phyloP scores from a whole-genome alignment of 1,284 basidiomycete genomes.

The Exobasidium rhododendri region DNA sequence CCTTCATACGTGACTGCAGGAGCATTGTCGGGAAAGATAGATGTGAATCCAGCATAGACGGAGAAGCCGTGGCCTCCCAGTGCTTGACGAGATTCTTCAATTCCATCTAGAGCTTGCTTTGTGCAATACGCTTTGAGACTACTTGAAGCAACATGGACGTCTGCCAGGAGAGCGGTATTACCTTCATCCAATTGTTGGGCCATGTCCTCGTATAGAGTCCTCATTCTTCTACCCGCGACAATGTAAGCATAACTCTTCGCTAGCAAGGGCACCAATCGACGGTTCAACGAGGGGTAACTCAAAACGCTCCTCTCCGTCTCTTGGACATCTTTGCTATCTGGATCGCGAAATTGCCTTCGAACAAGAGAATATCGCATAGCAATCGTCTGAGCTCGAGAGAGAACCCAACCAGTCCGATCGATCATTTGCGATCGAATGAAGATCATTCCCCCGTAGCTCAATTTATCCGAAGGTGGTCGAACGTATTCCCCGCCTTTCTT shows the following conservation, averaged over 20 bases:
- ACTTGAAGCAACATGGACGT: conserved; percentile 70
- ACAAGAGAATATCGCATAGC: conserved; percentile 72
- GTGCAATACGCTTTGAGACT: conserved; percentile 68
- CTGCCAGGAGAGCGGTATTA: conserved; percentile 55
- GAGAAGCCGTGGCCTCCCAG: conserved; percentile 77
- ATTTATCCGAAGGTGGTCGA: conserved; percentile 68
- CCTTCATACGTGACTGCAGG: conserved; percentile 30
- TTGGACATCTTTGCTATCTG: conserved; percentile 53
- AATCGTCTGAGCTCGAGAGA: conserved; percentile 67
- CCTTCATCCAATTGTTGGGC: conserved; percentile 33
- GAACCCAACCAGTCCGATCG: conserved; percentile 62
- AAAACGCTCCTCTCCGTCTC: conserved; percentile 66
- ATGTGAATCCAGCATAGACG: conserved; percentile 61
- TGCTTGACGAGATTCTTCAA: conserved; percentile 68
- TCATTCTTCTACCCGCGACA: conserved; percentile 65
- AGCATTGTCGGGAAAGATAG: conserved; percentile 21
- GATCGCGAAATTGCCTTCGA: conserved; percentile 62
- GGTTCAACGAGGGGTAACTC: conserved; percentile 67
- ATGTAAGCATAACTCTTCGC: conserved; percentile 71
- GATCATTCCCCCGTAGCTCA: conserved; percentile 68
- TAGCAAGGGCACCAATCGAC: conserved; percentile 68
- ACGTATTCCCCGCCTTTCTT: conserved; percentile 68
- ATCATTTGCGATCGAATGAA: conserved; percentile 61
- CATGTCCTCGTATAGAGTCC: conserved; percentile 47
- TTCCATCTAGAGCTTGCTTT: conserved; percentile 61